Conservation (phyloP, 331 rosid genomes). For the Dryas integrifolia region DNA sequence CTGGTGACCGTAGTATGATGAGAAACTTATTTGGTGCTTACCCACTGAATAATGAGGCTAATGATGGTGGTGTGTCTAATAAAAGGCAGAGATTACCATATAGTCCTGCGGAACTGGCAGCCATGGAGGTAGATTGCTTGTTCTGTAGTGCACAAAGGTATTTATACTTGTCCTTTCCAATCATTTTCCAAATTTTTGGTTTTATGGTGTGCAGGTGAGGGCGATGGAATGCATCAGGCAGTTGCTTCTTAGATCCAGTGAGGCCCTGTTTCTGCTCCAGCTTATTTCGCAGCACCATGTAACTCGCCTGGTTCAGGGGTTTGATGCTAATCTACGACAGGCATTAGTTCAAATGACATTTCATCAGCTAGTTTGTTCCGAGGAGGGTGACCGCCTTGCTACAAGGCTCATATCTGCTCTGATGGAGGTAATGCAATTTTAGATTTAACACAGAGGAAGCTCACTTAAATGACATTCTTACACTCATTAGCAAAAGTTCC, state of each 20-base stretch:
- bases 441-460: conserved; percentile 21
- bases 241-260: conserved; percentile 84
- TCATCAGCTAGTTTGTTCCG: conserved; percentile 88
- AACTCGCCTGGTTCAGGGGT: conserved; percentile 83
- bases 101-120: conserved; percentile 95
- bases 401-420: conserved; percentile 84
- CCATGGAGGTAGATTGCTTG: conserved; percentile 80
- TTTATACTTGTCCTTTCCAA: conserved; percentile 2
- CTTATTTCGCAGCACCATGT: conserved; percentile 96
- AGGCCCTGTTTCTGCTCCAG: conserved; percentile 91
- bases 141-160: conserved; percentile 14
- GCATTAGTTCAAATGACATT: conserved; percentile 75
- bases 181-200: conserved; percentile 31
- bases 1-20: conserved; percentile 75
- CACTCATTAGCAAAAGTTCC: conserved; percentile 15
- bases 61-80: conserved; percentile 61
- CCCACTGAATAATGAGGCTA: conserved; percentile 66
- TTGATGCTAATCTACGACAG: conserved; percentile 61
- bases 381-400: conserved; percentile 86
- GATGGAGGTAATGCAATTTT: conserved; percentile 79
- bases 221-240: conserved; percentile 99
- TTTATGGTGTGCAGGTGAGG: conserved; percentile 64
- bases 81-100: conserved; percentile 90
- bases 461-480: conserved; percentile 17
- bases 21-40: conserved; percentile 82